phyloP scores from a whole-genome alignment of 176 grass and related monocot species.

The Sorghum bicolor region Sorghum_bicolor_NCBIv3 NC_012878.2:58687001-58687500 shows the following conservation, averaged over 20 bases:
- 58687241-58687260: background rate
- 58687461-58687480: background rate
- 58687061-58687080: no score
- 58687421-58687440: background rate
- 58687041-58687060: no score
- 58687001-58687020: no score
- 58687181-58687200: no score
- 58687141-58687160: no score
- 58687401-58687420: background rate
- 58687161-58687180: no score
- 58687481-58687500: background rate
- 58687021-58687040: no score
- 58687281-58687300: background rate
- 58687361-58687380: background rate
- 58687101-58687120: no score
- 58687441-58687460: slow-evolving; percentile 40
- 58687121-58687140: no score
- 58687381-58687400: background rate
- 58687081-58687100: no score
- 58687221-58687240: background rate
- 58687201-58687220: background rate
- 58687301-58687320: slow-evolving; percentile 5
- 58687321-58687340: slow-evolving; percentile 15
- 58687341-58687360: background rate
- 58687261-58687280: background rate